Base-by-base conservation (phyloP, 1,284 basidiomycete species). In the Anthracocystis setariae region DNA sequence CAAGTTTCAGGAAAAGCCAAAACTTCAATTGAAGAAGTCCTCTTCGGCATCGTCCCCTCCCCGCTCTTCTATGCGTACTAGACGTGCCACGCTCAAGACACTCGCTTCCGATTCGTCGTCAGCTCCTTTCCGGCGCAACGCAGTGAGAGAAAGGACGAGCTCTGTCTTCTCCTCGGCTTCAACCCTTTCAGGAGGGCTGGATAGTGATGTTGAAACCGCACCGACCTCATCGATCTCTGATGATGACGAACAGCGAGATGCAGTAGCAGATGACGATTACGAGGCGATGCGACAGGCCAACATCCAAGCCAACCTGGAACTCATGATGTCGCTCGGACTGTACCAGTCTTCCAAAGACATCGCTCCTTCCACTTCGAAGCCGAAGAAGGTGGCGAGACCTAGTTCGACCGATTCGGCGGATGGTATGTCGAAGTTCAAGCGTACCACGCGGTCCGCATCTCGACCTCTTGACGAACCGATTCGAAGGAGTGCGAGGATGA, bases 281-380 rank as follows among this genome's bases (percentile, higher is more conserved):
- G 67, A 70, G 42, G 61, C 57, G 23, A 51, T 60, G 27, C 44
- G 61, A 0, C 49, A 49, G 20, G 61, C 53, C 27, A 65, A 65
- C 35, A 65, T 71, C 38, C 38, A 47, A 33, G 68, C 56, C 3
- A 65, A 65, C n/a, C 13, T 65, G 12, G 68, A 65, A 54, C 54
- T 71, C 8, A 65, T 71, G 58, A 61, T 51, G 45, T 54, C 53
- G 15, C 48, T 71, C 15, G 68, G 68, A 1, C n/a, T 71, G 18
- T 63, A 58, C 21, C 52, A 55, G 20, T 18, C 57, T 3, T 56
- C 54, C 12, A 10, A 27, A 13, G 18, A 27, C 38, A 38, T 68
- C 17, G 44, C 33, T 9, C 44, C 61, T 3, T 23, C 51, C n/a
- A 1, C 27, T 21, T 21, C 49, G 0, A 57, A 44, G 12, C 8